Evolutionary conservation across 176 grass and related monocot genomes (phyloP).

Genomic region (Phoenix dactylifera): DNA sequence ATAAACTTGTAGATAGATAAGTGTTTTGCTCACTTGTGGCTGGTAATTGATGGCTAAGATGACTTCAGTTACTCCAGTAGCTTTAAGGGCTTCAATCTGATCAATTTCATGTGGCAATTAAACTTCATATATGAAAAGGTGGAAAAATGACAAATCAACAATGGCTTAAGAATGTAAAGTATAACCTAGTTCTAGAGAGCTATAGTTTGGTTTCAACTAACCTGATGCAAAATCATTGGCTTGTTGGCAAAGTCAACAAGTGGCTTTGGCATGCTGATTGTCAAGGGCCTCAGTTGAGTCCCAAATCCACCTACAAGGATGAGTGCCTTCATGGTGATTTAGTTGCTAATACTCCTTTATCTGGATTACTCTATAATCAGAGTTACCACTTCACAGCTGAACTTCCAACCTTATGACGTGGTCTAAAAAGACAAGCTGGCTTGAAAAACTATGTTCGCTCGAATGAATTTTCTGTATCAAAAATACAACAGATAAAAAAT

Average conservation of each 20-base stretch:
- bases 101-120: neutral
- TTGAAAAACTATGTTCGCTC: too few relatives aligned
- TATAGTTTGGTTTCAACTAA: neutral
- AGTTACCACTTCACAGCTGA: too few relatives aligned
- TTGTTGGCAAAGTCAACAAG: conserved; percentile 20
- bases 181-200: too few relatives aligned
- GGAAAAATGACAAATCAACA: too few relatives aligned
- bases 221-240: conserved; percentile 15
- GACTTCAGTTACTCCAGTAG: conserved; percentile 7
- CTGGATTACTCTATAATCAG: too few relatives aligned
- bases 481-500: too few relatives aligned
- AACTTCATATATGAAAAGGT: neutral
- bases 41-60: conserved; percentile 16
- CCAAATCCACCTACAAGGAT: conserved; percentile 18
- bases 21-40: conserved; percentile 6
- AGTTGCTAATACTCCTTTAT: too few relatives aligned
- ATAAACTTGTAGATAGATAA: too few relatives aligned
- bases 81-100: conserved; percentile 5
- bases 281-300: conserved; percentile 13
- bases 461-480: too few relatives aligned
- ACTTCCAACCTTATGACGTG: too few relatives aligned
- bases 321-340: conserved; percentile 12
- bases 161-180: too few relatives aligned
- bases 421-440: too few relatives aligned
- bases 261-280: conserved; percentile 9